Percentiles rank a stretch among this genome's conserved stretches.
phyloP scores from a whole-genome alignment of 1,284 basidiomycete species.

The Irpex rosettiformis region DNA sequence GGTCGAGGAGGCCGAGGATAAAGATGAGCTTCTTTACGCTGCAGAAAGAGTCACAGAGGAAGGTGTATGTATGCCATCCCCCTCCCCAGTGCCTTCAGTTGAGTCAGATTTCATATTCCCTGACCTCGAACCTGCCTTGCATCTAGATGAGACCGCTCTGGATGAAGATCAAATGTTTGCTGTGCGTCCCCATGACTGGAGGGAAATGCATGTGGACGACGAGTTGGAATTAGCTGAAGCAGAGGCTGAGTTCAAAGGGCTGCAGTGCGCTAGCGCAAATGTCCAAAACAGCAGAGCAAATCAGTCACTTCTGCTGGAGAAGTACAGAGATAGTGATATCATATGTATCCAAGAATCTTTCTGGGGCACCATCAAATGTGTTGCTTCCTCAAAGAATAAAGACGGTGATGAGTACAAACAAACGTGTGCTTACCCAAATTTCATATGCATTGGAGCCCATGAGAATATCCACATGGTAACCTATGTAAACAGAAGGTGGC shows the following conservation, averaged over 20 bases:
- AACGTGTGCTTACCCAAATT: constrained; percentile 8
- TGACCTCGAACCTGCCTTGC: no score
- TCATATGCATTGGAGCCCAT: constrained; percentile 10
- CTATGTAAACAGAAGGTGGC: constrained; percentile 11
- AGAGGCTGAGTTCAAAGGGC: not conserved
- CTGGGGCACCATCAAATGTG: constrained; percentile 14
- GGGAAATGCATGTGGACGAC: no score
- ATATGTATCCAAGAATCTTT: constrained; percentile 14
- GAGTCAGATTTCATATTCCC: no score
- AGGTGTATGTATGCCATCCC: no score
- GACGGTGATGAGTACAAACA: constrained; percentile 8
- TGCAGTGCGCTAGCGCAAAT: constrained; percentile 8
- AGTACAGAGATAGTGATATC: constrained; percentile 9
- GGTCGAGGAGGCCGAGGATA: no score
- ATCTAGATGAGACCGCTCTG: no score
- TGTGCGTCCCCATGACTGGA: no score
- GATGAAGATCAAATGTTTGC: no score
- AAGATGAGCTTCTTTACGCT: no score
- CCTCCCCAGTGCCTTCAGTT: no score
- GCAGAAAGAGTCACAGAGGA: no score
- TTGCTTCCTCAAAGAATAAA: constrained; percentile 7
- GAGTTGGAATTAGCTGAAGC: not conserved
- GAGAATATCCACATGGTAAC: not conserved
- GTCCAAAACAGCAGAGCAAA: constrained; percentile 11
- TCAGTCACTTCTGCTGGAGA: constrained; percentile 5